Base-by-base conservation (phyloP, 2,329 filamentous ascomycete genomes). In the Boeremia lycopersici region DNA sequence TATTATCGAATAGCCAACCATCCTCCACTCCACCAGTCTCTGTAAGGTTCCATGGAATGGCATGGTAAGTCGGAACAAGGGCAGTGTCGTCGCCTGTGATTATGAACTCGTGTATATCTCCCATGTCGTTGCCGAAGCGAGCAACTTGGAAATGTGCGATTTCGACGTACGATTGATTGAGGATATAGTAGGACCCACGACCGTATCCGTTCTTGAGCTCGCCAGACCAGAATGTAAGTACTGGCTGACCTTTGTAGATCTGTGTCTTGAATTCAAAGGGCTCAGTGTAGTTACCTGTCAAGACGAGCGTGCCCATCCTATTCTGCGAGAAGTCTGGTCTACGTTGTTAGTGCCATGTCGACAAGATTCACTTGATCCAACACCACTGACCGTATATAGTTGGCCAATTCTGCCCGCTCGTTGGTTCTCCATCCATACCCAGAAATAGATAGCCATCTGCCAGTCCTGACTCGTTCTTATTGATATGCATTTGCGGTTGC, bases 51-150 rank as follows among this genome's bases (percentile, higher is more conserved):
- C 65, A 68, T 3, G 69, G 68, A 3, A 73, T 69, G 1, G 73
- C 54, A 17, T 76, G 69, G 47, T 80, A 80, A 13, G 76, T 67
- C 0, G 74, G 72, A 15, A 81, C 65, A 3, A 82, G 53, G 1
- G 77, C 77, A 1, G 78, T 80, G 19, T 74, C 73, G 11, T 78
- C 63, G 6, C 57, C 53, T 0, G 78, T 81, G 49, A 81, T 75
- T 12, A 65, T 69, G 34, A 80, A 79, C 50, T 81, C 78, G 52
- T 81, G 76, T 12, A 78, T 56, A 53, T 81, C 79, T 12, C 60
- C 64, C 40, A 52, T 45, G 13, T 59, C 35, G 2, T 58, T 45
- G 12, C 50, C 54, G n/a, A 54, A 62, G 13, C 48, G 36, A 31
- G 49, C 53, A 3, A 59, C 44, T 6, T 60, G 51, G 36, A 66